phyloP scores from a whole-genome alignment of 1,284 basidiomycete species.

The Cutaneotrichosporon sp. region DNA sequence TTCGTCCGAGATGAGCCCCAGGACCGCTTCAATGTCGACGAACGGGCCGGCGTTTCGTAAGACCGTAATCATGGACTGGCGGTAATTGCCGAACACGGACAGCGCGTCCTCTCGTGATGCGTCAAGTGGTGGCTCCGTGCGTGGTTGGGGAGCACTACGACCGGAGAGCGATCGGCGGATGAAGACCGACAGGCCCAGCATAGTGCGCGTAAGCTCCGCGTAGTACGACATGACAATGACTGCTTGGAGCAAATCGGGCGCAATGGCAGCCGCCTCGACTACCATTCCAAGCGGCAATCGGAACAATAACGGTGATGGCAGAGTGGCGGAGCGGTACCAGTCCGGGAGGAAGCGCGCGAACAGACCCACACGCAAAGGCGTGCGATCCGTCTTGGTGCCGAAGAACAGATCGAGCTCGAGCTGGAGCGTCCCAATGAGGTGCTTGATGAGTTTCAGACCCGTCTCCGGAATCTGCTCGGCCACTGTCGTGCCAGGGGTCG shows the following conservation, averaged over 20 bases:
- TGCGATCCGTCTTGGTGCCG: constrained; percentile 59
- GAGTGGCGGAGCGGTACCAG: constrained; percentile 75
- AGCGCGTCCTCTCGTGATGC: constrained; percentile 36
- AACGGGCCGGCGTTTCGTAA: constrained; percentile 46
- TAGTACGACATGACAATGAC: constrained; percentile 83
- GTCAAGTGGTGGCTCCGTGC: constrained; percentile 51
- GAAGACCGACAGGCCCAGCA: constrained; percentile 66
- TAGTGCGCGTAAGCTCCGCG: constrained; percentile 77
- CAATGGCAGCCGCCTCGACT: constrained; percentile 81
- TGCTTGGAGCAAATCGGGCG: constrained; percentile 80
- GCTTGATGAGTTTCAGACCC: constrained; percentile 72
- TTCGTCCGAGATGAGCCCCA: constrained; percentile 45
- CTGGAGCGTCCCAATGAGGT: constrained; percentile 65
- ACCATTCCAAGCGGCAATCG: constrained; percentile 84
- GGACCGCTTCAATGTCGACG: constrained; percentile 40
- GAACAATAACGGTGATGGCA: constrained; percentile 73
- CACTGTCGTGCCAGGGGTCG: constrained; percentile 55
- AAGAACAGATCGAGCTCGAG: constrained; percentile 51
- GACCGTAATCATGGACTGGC: constrained; percentile 51
- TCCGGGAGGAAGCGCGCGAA: constrained; percentile 83
- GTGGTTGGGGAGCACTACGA: constrained; percentile 35
- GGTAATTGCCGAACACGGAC: constrained; percentile 39
- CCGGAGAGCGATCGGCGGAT: constrained; percentile 47
- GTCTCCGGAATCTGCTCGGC: constrained; percentile 75
- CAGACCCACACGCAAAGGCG: constrained; percentile 72